Evolutionary conservation across 2,329 filamentous ascomycete species (phyloP).

Genomic region (Scedosporium dehoogii): DNA sequence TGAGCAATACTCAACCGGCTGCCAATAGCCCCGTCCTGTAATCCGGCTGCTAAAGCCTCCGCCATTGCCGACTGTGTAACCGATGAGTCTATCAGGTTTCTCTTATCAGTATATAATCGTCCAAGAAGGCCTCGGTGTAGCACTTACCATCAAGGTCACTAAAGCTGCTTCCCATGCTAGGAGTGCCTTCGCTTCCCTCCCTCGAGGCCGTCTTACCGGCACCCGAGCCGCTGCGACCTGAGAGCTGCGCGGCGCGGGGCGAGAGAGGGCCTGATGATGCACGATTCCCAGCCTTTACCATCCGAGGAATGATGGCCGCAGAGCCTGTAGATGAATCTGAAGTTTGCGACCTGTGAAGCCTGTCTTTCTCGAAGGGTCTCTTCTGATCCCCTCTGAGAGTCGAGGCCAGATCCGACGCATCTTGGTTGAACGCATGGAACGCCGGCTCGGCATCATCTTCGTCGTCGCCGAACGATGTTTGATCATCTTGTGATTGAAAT

Average conservation of each 20-base stretch:
- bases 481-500: conserved; percentile 27
- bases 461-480: conserved; percentile 39
- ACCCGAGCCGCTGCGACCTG: conserved; percentile 40
- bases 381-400: conserved; percentile 36
- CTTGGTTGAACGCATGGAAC: conserved; percentile 37
- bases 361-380: conserved; percentile 19
- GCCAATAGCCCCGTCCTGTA: conserved; percentile 49
- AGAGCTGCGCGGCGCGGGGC: conserved; percentile 48
- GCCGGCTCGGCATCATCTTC: conserved; percentile 46
- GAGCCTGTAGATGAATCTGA: conserved; percentile 55
- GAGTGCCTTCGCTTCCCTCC: conserved; percentile 62
- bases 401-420: conserved; percentile 37
- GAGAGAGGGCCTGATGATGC: conserved; percentile 37
- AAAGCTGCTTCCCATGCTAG: conserved; percentile 77
- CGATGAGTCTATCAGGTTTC: conserved; percentile 50
- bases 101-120: background rate
- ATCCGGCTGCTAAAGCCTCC: conserved; percentile 64
- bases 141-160: conserved; percentile 67
- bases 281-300: conserved; percentile 21
- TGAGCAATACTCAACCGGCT: conserved; percentile 27
- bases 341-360: conserved; percentile 39
- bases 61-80: conserved; percentile 74
- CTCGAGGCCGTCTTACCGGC: conserved; percentile 41
- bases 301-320: conserved; percentile 25
- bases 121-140: conserved; percentile 3